Conservation (phyloP, 768 basidiomycete genomes). For the Naematelia aurantialba region DNA sequence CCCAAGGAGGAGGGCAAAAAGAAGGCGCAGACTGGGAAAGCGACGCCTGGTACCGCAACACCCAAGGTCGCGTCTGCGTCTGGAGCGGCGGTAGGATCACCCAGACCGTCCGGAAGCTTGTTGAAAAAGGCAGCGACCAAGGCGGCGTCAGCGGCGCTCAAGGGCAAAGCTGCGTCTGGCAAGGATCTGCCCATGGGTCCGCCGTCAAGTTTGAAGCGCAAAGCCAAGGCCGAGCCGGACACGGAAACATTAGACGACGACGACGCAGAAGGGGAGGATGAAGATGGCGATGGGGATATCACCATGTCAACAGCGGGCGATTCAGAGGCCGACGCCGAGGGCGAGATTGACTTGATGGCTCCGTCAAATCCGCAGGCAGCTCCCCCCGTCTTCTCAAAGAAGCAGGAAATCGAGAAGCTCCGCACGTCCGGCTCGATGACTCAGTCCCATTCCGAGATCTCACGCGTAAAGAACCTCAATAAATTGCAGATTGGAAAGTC, state of each 20-base stretch:
- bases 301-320: conserved; percentile 59
- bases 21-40: conserved; percentile 59
- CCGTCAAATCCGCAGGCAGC: conserved; percentile 57
- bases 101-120: conserved; percentile 35
- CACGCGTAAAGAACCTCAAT: conserved; percentile 97
- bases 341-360: conserved; percentile 52
- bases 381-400: conserved; percentile 76
- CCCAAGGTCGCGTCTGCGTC: conserved; percentile 13
- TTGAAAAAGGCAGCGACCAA: conserved; percentile 53
- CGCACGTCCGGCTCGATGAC: conserved; percentile 98
- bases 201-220: conserved; percentile 22
- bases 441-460: conserved; percentile 94
- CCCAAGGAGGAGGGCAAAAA: conserved; percentile 44
- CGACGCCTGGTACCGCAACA: conserved; percentile 22
- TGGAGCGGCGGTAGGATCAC: conserved; percentile 17
- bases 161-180: conserved; percentile 51
- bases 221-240: conserved; percentile 27
- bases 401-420: conserved; percentile 97
- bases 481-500: conserved; percentile 91
- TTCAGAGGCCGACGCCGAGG: conserved; percentile 59
- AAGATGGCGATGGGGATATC: conserved; percentile 50
- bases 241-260: conserved; percentile 54
- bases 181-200: conserved; percentile 20
- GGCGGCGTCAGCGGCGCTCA: conserved; percentile 47
- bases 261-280: conserved; percentile 64